phyloP scores from a whole-genome alignment of 306 rosid genomes.

The Coriaria nepalensis region DNA sequence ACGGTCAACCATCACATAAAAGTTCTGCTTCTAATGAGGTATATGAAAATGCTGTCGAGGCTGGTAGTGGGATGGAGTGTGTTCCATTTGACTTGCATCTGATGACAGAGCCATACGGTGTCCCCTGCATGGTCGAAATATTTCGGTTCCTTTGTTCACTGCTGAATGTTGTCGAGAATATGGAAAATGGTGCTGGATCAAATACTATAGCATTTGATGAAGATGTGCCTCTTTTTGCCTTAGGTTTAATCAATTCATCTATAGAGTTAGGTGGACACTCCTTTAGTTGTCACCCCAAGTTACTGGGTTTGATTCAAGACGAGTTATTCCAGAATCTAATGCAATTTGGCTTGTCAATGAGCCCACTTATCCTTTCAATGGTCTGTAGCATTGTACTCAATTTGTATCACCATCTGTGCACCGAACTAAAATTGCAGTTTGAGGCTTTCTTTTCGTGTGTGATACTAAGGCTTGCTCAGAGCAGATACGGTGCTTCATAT shows the following conservation, averaged over 20 bases:
- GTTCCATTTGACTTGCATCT: constrained; percentile 41
- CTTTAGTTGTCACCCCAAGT: constrained; percentile 55
- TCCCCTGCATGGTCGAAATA: constrained; percentile 92
- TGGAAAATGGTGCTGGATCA: constrained; percentile 49
- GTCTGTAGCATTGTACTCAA: constrained; percentile 74
- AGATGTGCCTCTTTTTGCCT: constrained; percentile 76
- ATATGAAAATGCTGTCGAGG: constrained; percentile 41
- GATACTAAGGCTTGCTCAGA: constrained; percentile 76
- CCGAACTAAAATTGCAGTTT: constrained; percentile 69
- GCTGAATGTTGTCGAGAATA: constrained; percentile 55
- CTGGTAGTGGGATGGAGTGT: constrained; percentile 41
- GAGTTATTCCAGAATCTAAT: constrained; percentile 70
- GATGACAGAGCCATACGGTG: constrained; percentile 78
- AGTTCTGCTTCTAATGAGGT: constrained; percentile 31
- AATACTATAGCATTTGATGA: constrained; percentile 69
- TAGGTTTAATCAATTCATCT: constrained; percentile 65
- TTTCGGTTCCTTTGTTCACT: constrained; percentile 69
- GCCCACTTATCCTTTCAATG: constrained; percentile 77
- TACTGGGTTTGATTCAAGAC: constrained; percentile 68
- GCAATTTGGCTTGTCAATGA: constrained; percentile 79
- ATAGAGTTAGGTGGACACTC: constrained; percentile 82
- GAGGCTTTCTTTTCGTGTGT: constrained; percentile 91
- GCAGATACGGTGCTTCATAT: constrained; percentile 75
- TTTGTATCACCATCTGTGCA: constrained; percentile 63
- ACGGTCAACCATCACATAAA: constrained; percentile 39